Evolutionary conservation across 768 basidiomycete species (phyloP).

Genomic region (Lactifluus pinguis): DNA sequence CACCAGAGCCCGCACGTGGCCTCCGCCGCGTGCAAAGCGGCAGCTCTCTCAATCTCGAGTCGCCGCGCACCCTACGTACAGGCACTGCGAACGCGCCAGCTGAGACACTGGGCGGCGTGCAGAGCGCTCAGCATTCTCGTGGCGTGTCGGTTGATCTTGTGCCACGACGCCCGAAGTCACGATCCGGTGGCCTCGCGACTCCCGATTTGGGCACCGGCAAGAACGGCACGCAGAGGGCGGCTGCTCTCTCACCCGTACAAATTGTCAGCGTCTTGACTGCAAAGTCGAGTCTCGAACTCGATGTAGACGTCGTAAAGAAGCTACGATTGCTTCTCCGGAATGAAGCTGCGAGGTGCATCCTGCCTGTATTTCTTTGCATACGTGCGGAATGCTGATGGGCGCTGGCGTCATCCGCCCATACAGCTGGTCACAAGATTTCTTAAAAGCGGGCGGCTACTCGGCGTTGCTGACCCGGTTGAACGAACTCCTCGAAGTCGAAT

Average conservation of each 20-base stretch:
- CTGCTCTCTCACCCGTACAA: slow-evolving; percentile 44
- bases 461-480: slow-evolving; percentile 76
- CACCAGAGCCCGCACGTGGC: slow-evolving; percentile 43
- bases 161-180: slow-evolving; percentile 39
- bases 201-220: slow-evolving; percentile 1
- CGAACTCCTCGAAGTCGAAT: slow-evolving; percentile 91
- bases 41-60: slow-evolving; percentile 52
- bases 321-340: slow-evolving; percentile 79
- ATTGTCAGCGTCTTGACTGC: slow-evolving; percentile 60
- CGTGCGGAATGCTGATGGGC: not conserved
- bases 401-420: not conserved
- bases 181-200: slow-evolving; percentile 35
- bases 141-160: slow-evolving; percentile 52
- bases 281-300: slow-evolving; percentile 65
- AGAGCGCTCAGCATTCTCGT: slow-evolving; percentile 35
- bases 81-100: not conserved
- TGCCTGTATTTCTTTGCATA: not conserved
- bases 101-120: not conserved
- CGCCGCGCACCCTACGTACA: slow-evolving; percentile 33
- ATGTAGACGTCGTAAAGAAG: slow-evolving; percentile 83
- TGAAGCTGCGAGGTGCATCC: slow-evolving; percentile 67
- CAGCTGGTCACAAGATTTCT: slow-evolving; percentile 88
- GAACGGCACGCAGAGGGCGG: slow-evolving; percentile 51
- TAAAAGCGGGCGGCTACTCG: slow-evolving; percentile 77
- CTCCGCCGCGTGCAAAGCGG: slow-evolving; percentile 66